Percentiles rank a stretch among this genome's conserved stretches.
phyloP scores from a whole-genome alignment of 345 rosid species.

The Laguncularia racemosa region DNA sequence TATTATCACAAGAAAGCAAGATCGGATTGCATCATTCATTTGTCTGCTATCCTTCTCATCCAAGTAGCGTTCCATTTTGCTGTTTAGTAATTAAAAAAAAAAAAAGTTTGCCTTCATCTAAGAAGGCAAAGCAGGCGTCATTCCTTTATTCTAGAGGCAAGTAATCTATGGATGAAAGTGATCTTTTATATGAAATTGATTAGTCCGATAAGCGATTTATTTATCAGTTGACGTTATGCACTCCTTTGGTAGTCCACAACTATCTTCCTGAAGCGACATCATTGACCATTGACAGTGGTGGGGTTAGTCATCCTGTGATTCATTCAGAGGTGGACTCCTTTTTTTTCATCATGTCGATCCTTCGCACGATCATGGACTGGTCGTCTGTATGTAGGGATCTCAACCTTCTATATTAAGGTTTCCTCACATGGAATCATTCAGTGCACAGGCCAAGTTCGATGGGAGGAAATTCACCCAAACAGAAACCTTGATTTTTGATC shows the following conservation, averaged over 20 bases:
- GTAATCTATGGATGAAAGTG: conserved; percentile 25
- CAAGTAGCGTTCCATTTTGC: conserved; percentile 79
- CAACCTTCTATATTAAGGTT: conserved; percentile 55
- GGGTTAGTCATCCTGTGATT: conserved; percentile 43
- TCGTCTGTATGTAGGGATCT: conserved; percentile 54
- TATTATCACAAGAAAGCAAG: conserved; percentile 72
- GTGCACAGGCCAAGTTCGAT: conserved; percentile 56
- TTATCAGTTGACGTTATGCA: conserved; percentile 66
- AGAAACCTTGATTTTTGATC: conserved; percentile 55
- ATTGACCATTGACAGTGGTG: conserved; percentile 69
- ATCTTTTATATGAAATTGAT: conserved; percentile 26
- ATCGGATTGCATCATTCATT: conserved; percentile 72
- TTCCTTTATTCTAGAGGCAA: conserved; percentile 14
- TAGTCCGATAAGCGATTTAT: conserved; percentile 37
- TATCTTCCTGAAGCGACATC: conserved; percentile 68
- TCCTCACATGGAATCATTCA: conserved; percentile 68
- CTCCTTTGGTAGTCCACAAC: conserved; percentile 62
- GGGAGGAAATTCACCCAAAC: conserved; percentile 59
- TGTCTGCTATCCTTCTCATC: conserved; percentile 92
- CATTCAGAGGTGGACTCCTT: conserved; percentile 78
- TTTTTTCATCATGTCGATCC: conserved; percentile 86
- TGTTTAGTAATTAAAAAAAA: conserved; percentile 68
- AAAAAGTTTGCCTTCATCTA: conserved; percentile 43
- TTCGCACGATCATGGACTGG: conserved; percentile 68
- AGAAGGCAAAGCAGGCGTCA: conserved; percentile 23